Base-by-base conservation (phyloP, 495 filamentous ascomycete genomes). In the Aspergillus leporis region DNA sequence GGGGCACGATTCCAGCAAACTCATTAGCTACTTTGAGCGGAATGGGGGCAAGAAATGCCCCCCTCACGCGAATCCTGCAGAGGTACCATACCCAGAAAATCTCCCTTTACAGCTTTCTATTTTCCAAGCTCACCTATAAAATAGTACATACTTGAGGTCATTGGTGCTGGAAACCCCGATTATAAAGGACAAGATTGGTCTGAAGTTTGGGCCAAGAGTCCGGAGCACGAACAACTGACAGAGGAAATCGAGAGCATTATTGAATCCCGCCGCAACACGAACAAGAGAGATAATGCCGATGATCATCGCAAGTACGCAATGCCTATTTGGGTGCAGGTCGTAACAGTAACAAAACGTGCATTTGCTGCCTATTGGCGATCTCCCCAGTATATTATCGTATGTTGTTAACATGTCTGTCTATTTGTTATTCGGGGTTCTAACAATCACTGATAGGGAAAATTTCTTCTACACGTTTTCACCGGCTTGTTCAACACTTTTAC, bases 401-500 rank as follows among this genome's bases (percentile, higher is more conserved):
- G 68, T 60, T 12, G 10, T 23, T 32, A 4, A 22, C 32, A 41
- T n/a, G 19, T 28, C 9, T 53, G 4, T 34, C 34, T n/a, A n/a
- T n/a, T n/a, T n/a, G 19, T 25, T 21, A 4, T 25, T 38, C 22
- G 18, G 8, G 41, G 5, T 30, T 49, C 56, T 67, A 50, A 70
- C 0, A 47, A 18, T 12, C 3, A 19, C n/a, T 25, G 5, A 13
- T 30, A 78, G 74, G 77, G 77, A 13, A 87, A 87, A 74, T 73
- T 88, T 51, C 74, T 84, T 60, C 71, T 90, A 0, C 84, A 87
- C 45, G 83, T 88, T 7, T 78, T 85, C 54, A 87, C 84, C 1
- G 86, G 84, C 12, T 79, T 90, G 41, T 87, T 87, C 70, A 85
- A 83, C 59, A 81, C 80, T 2, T 87, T 87, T 61, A 86, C 86